Conservation (phyloP, 2,329 filamentous ascomycete genomes). For the Cordyceps tenuipes region DNA sequence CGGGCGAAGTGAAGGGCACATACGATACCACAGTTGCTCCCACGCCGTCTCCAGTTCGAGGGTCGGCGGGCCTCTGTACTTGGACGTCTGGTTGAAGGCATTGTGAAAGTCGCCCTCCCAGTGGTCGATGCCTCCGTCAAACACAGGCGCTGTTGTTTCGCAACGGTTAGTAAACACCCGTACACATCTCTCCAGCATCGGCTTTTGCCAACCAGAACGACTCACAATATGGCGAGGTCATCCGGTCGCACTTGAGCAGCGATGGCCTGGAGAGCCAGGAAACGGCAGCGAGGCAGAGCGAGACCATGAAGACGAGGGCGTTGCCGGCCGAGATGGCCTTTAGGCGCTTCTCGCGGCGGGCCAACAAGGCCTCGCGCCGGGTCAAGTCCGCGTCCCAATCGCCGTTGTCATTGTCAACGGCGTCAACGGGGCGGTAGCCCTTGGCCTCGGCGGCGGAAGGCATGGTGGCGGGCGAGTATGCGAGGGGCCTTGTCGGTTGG, state of each 20-base stretch:
- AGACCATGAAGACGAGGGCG: neutral
- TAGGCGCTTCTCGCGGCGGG: constrained; percentile 1
- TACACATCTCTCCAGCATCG: too few relatives aligned
- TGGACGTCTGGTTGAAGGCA: constrained; percentile 4
- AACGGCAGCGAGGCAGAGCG: neutral
- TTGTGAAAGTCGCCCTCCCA: constrained; percentile 10
- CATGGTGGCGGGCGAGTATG: neutral
- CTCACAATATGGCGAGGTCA: constrained; percentile 10
- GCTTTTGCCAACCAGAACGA: neutral
- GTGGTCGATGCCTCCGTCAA: constrained; percentile 4
- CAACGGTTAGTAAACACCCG: too few relatives aligned
- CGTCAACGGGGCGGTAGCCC: constrained; percentile 5
- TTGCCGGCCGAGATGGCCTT: neutral
- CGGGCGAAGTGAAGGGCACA: neutral
- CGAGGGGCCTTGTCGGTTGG: neutral
- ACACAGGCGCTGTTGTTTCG: constrained; percentile 1
- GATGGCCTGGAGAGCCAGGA: constrained; percentile 1
- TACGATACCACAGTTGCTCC: constrained; percentile 11
- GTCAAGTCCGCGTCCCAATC: constrained; percentile 5
- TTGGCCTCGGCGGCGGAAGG: constrained; percentile 1
- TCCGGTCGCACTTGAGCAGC: constrained; percentile 4
- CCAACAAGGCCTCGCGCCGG: constrained; percentile 8
- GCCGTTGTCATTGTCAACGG: neutral
- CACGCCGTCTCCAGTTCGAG: constrained; percentile 5
- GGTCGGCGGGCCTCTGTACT: constrained; percentile 10